Evolutionary conservation across 768 basidiomycete genomes (phyloP), one percentile per base, ranked within the genome.

Genomic region (Boletus rubroflammeus): DNA sequence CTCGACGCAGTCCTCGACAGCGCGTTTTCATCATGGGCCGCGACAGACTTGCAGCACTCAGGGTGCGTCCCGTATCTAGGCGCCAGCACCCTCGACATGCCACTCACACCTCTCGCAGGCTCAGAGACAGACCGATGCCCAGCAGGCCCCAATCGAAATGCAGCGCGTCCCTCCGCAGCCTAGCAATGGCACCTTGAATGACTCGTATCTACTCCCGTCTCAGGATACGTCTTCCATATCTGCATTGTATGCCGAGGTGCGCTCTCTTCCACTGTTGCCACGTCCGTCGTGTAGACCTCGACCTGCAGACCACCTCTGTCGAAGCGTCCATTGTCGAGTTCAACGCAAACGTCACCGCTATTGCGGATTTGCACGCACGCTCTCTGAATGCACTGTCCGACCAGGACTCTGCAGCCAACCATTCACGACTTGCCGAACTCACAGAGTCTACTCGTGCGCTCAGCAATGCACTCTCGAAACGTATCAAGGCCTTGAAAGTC

Each of bases 1-100:
- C 32, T 17, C 17, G 14, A n/a, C 47, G 32, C 15, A 23, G 34
- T 26, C 15, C 47, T 13, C 47, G 17, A 26, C 47, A 47, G 17
- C 34, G 25, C 17, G 26, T 21, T 44, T n/a, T 50, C 42, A 44
- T 28, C 62, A 84, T 92, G 81, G 90, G 62, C 25, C 61, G 58
- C 11, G 68, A 95, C 81, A 82, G 93, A 80, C 83, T 95, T 59
- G 91, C 89, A 64, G 89, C 87, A 55, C 82, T 88, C 79, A 82
- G 89, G 75, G 89, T 88, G 57, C 44, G 81, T 63, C 82, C 66
- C 80, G 79, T 47, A 63, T 80, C 78, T 9, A 19, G 19, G 5
- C n/a, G 9, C 14, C 15, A 4, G 6, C 32, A 7, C 17, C 35
- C 78, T 80, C 61, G 78, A 83, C 85, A 10, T 8, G 4, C 79